Percentiles rank a stretch among this genome's conserved stretches.
Conservation (phyloP, 2,329 filamentous ascomycete genomes). For the Elsinoe ampelina region DNA sequence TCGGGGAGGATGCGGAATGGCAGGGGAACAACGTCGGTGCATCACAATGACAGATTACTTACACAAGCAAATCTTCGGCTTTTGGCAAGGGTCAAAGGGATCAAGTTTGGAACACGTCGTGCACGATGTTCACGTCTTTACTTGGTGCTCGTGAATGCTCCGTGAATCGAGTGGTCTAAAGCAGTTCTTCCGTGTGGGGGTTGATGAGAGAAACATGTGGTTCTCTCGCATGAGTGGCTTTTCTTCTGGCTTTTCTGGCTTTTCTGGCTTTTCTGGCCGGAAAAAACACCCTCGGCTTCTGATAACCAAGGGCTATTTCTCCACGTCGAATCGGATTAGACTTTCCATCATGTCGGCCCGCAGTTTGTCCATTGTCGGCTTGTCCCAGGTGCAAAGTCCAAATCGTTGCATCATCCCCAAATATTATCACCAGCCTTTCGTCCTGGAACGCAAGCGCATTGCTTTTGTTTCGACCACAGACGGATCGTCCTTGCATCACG, state of each 20-base stretch:
- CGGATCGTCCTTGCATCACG: slow-evolving; percentile 4
- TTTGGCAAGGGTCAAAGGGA: no score
- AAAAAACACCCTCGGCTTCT: slow-evolving; percentile 1
- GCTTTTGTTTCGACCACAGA: slow-evolving; percentile 3
- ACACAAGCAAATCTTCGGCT: no score
- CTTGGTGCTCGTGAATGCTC: background rate
- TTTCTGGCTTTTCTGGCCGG: background rate
- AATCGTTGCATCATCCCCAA: slow-evolving; percentile 11
- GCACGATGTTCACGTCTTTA: background rate
- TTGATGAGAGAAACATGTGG: background rate
- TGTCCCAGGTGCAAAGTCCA: background rate
- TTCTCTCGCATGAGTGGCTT: background rate
- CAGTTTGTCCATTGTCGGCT: background rate
- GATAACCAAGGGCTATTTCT: background rate
- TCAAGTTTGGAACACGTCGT: background rate
- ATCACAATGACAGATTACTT: slow-evolving; percentile 1
- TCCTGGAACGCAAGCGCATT: background rate
- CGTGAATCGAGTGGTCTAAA: background rate
- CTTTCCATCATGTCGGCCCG: background rate
- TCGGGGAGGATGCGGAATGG: no score
- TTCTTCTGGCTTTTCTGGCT: background rate
- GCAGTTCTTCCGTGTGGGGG: slow-evolving; percentile 3
- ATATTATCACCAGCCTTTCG: background rate
- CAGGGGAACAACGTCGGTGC: background rate
- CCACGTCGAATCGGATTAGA: background rate